A percentile compares a stretch with the other conserved stretches of the same genome.
Conservation (phyloP, 176 grass and related monocot genomes). For the Phyllostachys edulis region DNA sequence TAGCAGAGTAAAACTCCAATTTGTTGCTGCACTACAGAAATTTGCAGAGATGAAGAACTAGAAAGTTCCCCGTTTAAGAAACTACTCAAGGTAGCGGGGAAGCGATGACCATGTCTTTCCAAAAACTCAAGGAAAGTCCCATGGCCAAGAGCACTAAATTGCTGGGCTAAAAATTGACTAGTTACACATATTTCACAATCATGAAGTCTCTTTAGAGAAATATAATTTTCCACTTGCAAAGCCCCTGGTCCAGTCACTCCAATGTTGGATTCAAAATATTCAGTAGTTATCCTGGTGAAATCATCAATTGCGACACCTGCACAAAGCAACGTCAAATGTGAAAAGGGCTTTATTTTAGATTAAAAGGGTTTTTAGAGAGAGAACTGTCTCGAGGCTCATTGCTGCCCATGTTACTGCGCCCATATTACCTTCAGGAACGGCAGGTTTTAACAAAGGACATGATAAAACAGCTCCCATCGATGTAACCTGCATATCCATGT, state of each 20-base stretch:
- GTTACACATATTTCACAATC: conserved; percentile 62
- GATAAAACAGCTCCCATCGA: conserved; percentile 67
- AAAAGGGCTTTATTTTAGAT: not conserved
- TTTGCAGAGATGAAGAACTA: conserved; percentile 37
- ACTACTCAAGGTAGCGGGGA: conserved; percentile 44
- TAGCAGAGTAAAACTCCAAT: conserved; percentile 64
- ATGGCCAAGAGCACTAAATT: conserved; percentile 75
- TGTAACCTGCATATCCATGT: conserved; percentile 62
- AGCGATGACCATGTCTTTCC: conserved; percentile 54
- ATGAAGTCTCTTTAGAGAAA: conserved; percentile 52
- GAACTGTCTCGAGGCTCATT: conserved; percentile 8
- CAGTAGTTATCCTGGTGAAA: conserved; percentile 56
- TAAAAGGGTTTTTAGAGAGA: not conserved
- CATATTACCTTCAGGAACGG: no score
- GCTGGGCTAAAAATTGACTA: conserved; percentile 58
- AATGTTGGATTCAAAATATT: conserved; percentile 66
- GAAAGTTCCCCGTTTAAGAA: conserved; percentile 40
- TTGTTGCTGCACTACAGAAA: conserved; percentile 62
- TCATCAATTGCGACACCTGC: conserved; percentile 54
- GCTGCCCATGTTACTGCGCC: conserved; percentile 8
- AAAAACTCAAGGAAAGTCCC: conserved; percentile 81
- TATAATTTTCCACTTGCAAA: conserved; percentile 30
- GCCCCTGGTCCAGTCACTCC: conserved; percentile 1
- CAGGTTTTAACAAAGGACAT: conserved; percentile 23
- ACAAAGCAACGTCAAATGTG: conserved; percentile 18